Evolutionary conservation across 2,329 filamentous ascomycete genomes (phyloP).

Genomic region (Nigrospora oryzae): DNA sequence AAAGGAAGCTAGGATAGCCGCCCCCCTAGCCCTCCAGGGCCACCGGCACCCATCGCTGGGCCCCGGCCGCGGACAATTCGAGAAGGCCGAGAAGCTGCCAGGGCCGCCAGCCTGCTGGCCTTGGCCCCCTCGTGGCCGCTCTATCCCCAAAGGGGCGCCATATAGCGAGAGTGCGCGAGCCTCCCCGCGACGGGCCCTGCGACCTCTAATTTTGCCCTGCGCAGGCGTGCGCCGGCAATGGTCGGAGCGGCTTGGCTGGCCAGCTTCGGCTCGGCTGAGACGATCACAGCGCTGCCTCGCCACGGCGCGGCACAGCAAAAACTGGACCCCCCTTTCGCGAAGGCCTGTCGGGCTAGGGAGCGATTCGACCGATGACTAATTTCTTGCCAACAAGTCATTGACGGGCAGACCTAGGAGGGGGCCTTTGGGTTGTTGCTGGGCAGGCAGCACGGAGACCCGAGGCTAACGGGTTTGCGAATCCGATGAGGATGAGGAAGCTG

Average conservation of each 20-base stretch:
- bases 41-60: too few relatives aligned
- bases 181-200: background rate
- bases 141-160: too few relatives aligned
- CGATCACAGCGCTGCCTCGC: background rate
- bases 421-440: background rate
- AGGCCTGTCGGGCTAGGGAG: conserved; percentile 1
- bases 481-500: too few relatives aligned
- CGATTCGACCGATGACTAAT: conserved; percentile 4
- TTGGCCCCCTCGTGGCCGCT: too few relatives aligned
- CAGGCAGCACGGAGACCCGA: background rate
- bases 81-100: too few relatives aligned
- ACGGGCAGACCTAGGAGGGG: background rate
- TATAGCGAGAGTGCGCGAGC: background rate
- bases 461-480: too few relatives aligned
- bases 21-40: too few relatives aligned
- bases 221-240: background rate
- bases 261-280: background rate
- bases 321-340: too few relatives aligned
- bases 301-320: too few relatives aligned
- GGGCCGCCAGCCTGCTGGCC: too few relatives aligned
- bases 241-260: background rate
- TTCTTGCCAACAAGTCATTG: background rate
- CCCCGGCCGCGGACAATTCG: too few relatives aligned
- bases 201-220: background rate
- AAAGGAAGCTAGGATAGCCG: too few relatives aligned